Base-by-base conservation (phyloP, 306 rosid genomes). In the Hippophae tibetana region DNA sequence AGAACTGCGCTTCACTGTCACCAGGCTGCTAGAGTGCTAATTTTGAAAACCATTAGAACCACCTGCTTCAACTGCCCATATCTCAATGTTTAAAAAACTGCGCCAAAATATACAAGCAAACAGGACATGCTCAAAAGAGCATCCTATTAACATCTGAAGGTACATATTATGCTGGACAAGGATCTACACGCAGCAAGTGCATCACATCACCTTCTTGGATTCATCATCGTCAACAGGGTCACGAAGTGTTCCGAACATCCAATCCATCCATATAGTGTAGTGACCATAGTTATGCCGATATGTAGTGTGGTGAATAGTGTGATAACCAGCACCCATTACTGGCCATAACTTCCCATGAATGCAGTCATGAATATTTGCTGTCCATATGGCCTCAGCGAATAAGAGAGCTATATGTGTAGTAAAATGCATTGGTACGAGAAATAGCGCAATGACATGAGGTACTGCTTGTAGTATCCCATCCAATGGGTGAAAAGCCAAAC, bases 291-390 rank as follows among this genome's bases (percentile, higher is more conserved):
- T 92, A 49, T 92, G 96, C 1, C 96, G 82, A 58, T 87, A 92
- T 0, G 96, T 92, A 3, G 96, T 92, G 13, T 92, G 98, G 74
- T 92, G 98, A 61, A 92, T 81, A 49, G 96, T 83, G 86, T 92
- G 98, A 76, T 85, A 87, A 62, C 98, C 95, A 56, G 98, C 96
- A 68, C 98, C 98, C 98, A 92, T 85, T 23, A 85, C 69, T 52
- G 98, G 96, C 98, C 98, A 92, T 50, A 83, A 3, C 42, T 81
- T 84, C 42, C 74, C 71, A n/a, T 92, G 83, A 64, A 92, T 81
- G 78, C 96, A 79, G 57, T 92, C 98, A 44, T 92, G 98, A 65
- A 92, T 87, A 60, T 87, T 92, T 26, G 96, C 80, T 8, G 98
- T 85, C 98, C 98, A 92, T 47, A 92, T 8, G 41, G 41, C 93